phyloP scores from a whole-genome alignment of 1,284 basidiomycete genomes.

The Cerioporus squamosus region DNA sequence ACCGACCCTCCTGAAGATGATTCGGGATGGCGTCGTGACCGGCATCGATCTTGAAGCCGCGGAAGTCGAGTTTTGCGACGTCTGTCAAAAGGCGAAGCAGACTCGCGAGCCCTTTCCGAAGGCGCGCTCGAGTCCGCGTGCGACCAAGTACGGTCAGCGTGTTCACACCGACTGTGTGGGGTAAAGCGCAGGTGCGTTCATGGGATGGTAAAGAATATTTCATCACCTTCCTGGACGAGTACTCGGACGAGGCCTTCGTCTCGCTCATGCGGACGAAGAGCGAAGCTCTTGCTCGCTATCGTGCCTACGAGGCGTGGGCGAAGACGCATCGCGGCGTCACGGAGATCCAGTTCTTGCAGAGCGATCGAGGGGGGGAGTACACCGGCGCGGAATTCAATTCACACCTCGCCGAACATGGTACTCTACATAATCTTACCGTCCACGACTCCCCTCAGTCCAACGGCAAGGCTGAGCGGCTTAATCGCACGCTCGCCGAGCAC shows the following conservation, averaged over 20 bases:
- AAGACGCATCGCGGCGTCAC: slow-evolving; percentile 11
- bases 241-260: slow-evolving; percentile 20
- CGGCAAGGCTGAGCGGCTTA: slow-evolving; percentile 43
- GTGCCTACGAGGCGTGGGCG: slow-evolving; percentile 21
- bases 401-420: slow-evolving; percentile 15
- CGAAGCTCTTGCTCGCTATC: slow-evolving; percentile 27
- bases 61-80: slow-evolving; percentile 17
- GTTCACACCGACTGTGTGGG: slow-evolving; percentile 42
- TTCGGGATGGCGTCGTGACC: slow-evolving; percentile 32
- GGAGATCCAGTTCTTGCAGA: slow-evolving; percentile 20
- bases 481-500: slow-evolving; percentile 27
- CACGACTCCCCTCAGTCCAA: slow-evolving; percentile 42
- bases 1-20: slow-evolving; percentile 28
- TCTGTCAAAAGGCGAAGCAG: slow-evolving; percentile 36
- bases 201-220: slow-evolving; percentile 30
- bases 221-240: slow-evolving; percentile 33
- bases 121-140: slow-evolving; percentile 30
- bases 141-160: slow-evolving; percentile 35
- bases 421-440: slow-evolving; percentile 13
- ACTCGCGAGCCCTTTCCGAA: slow-evolving; percentile 35
- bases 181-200: slow-evolving; percentile 30
- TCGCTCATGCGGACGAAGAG: background rate
- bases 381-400: slow-evolving; percentile 11
- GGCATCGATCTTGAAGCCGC: slow-evolving; percentile 35
- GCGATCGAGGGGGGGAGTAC: slow-evolving; percentile 27